These are phyloP conservation scores for Neoscytalidium dimidiatum DNA, from an alignment of 2,329 filamentous ascomycete genomes.

Conservation along the genomic window DNA sequence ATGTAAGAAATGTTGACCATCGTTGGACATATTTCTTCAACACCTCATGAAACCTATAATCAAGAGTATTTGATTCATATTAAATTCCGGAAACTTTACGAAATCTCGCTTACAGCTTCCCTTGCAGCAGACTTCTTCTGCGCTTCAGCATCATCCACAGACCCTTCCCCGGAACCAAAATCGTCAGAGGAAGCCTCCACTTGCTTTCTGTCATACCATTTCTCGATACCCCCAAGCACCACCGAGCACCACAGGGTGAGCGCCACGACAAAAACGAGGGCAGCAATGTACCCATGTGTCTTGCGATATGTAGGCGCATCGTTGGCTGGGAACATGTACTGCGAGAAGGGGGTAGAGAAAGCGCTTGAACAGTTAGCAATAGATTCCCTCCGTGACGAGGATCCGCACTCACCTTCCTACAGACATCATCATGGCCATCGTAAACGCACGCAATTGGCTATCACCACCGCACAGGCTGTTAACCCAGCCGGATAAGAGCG, in stretches of 20 bases:
- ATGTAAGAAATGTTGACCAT: no score
- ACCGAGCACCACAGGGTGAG: constrained; percentile 20
- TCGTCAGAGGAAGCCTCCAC: neutral
- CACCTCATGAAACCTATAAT: no score
- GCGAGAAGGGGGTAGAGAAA: constrained; percentile 20
- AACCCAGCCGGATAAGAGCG: constrained; percentile 44
- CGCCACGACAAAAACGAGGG: constrained; percentile 21
- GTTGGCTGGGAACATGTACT: constrained; percentile 21
- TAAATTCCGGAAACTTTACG: neutral
- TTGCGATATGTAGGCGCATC: constrained; percentile 19
- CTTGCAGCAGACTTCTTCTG: neutral
- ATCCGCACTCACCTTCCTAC: constrained; percentile 8
- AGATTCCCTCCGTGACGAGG: no score
- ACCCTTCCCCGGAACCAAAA: neutral
- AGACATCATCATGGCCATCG: constrained; percentile 30
- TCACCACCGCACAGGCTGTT: constrained; percentile 46
- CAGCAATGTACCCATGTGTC: constrained; percentile 19
- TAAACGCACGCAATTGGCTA: constrained; percentile 46
- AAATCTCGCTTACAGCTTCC: neutral
- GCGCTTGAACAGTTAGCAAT: neutral
- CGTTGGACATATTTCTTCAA: no score
- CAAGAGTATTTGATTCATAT: no score
- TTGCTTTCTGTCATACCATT: constrained; percentile 2
- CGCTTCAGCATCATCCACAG: neutral
- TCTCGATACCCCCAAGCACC: constrained; percentile 1